These are phyloP conservation scores for Dictyostelium intermedium DNA, from an alignment of 78 protist species.

Conservation along the genomic window DNA sequence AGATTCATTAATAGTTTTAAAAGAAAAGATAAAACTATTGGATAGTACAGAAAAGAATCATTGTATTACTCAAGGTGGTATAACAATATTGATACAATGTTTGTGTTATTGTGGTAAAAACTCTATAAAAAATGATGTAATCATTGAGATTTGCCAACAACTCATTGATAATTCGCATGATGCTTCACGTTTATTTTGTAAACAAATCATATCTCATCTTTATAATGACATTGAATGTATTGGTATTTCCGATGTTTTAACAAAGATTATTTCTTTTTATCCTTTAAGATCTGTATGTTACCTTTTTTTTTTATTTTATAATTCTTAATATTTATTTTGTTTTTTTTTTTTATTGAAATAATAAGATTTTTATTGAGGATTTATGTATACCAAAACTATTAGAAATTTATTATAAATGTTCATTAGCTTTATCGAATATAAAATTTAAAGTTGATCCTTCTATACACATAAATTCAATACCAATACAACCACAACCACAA, in stretches of 20 bases:
- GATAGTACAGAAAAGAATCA: conserved; percentile 14
- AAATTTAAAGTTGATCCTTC: conserved; percentile 2
- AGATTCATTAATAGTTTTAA: conserved; percentile 2
- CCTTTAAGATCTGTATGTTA: conserved; percentile 74
- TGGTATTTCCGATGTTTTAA: conserved; percentile 44
- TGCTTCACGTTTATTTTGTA: conserved; percentile 60
- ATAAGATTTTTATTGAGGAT: conserved; percentile 67
- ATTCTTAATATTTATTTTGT: no score
- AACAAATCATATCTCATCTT: conserved; percentile 36
- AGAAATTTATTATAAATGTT: conserved; percentile 62
- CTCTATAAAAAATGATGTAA: conserved; percentile 9
- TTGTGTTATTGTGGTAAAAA: conserved; percentile 61
- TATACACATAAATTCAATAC: conserved; percentile 17
- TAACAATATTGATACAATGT: conserved; percentile 51
- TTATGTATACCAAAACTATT: conserved; percentile 57
- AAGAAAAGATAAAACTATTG: conserved; percentile 24
- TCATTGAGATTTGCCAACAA: conserved; percentile 37
- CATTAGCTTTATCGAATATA: conserved; percentile 26
- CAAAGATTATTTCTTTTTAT: conserved; percentile 31
- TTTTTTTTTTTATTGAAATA: background rate
- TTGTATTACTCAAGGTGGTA: conserved; percentile 50
- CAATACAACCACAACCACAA: background rate
- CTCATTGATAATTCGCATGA: conserved; percentile 56
- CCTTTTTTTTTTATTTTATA: no score
- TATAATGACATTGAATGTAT: conserved; percentile 62